Conservation (phyloP, 2,329 filamentous ascomycete species). For the Metarhizium sp. region DNA sequence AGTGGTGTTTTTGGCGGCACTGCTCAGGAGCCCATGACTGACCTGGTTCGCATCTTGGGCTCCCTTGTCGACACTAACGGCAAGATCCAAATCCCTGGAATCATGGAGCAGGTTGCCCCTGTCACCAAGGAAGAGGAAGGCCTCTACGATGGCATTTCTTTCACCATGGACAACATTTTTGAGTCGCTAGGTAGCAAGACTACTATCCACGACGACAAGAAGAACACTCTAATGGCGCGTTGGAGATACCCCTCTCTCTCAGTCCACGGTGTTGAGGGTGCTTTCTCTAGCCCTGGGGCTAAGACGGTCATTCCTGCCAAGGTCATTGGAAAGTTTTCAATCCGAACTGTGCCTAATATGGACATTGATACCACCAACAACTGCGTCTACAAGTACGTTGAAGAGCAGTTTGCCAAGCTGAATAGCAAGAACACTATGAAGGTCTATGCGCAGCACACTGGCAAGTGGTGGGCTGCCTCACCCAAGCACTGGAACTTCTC, state of each 20-base stretch:
- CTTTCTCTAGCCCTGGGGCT: conserved; percentile 83
- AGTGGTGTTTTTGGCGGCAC: conserved; percentile 95
- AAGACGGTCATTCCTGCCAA: conserved; percentile 99
- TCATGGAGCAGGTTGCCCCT: conserved; percentile 86
- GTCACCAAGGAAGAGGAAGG: conserved; percentile 77
- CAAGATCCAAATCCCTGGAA: conserved; percentile 88
- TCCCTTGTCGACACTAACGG: conserved; percentile 82
- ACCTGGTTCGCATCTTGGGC: conserved; percentile 73
- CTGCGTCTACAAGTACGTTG: conserved; percentile 73
- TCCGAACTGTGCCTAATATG: conserved; percentile 96
- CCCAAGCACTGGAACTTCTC: conserved; percentile 99
- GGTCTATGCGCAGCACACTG: conserved; percentile 74
- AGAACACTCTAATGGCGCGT: conserved; percentile 85
- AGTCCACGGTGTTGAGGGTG: conserved; percentile 89
- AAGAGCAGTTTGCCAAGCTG: conserved; percentile 77
- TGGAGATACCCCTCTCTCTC: conserved; percentile 95
- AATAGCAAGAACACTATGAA: conserved; percentile 87
- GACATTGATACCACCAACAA: conserved; percentile 82
- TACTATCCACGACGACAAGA: conserved; percentile 79
- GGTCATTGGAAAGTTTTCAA: conserved; percentile 96
- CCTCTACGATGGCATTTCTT: conserved; percentile 84
- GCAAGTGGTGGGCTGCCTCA: conserved; percentile 98
- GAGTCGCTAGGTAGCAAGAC: conserved; percentile 86
- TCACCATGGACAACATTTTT: conserved; percentile 93
- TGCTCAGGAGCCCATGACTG: conserved; percentile 97